Base-by-base conservation (phyloP, 495 filamentous ascomycete species). In the Trypethelium eluteriae region DNA sequence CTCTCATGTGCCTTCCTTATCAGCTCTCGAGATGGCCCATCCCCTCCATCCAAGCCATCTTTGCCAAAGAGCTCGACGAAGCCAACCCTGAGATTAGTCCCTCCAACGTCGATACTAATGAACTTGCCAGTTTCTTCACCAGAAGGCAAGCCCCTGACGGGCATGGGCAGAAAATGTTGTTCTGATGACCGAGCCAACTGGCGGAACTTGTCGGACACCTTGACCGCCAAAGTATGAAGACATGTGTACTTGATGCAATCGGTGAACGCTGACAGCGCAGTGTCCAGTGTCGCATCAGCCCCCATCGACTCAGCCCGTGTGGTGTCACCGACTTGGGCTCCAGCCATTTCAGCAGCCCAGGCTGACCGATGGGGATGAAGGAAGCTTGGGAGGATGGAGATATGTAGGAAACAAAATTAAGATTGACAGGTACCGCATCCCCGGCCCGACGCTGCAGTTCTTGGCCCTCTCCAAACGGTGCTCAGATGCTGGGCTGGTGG, bases 91-190 rank as follows among this genome's bases (percentile, higher is more conserved):
- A 94, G 78, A 68, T 94, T 94, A 32, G 86, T 89, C 14, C 90
- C 90, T 39, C 90, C 90, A 49, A 92, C 88, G 76, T 92, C 89
- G 67, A 92, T 91, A 12, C 88, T 87, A 6, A 92, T 77, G 71
- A 86, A 90, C 39, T 85, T 89, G 67, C 89, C 89, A 5, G 79
- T 83, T 67, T 87, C 86, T 56, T 82, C 75, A 10, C 84, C 85
- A 0, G 75, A 82, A 1, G 89, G 88, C 46, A 89, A 78, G 66
- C 86, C 84, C 39, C 88, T 90, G 66, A 94, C 87, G 2, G 90
- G 90, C 2, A 90, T 94, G 2, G 89, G 83, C 38, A 94, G 78
- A 66, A 93, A 93, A 73, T 93, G 89, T 56, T 89, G 78, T 41
- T 81, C 72, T 5, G 88, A 90, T 9, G 84, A 79, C 65, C 85